These are phyloP conservation scores for Fusarium siculi DNA, from an alignment of 2,329 filamentous ascomycete species.

Conservation along the genomic window DNA sequence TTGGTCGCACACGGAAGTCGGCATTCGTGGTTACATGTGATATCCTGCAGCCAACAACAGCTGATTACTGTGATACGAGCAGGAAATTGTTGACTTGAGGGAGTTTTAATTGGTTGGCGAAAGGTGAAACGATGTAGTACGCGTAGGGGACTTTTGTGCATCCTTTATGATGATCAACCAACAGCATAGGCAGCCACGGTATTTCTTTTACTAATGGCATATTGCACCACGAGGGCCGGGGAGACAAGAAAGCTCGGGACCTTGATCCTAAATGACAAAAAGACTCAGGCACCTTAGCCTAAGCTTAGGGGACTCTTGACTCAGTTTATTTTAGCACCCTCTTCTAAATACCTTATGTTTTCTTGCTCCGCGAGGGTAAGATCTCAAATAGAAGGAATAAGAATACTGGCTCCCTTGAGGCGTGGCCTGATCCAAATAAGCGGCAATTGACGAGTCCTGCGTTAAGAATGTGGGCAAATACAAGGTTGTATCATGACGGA, in stretches of 20 bases:
- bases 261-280: neutral
- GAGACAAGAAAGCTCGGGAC: neutral
- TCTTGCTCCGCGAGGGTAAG: too few species aligned
- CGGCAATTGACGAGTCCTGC: neutral
- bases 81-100: neutral
- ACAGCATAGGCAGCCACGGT: neutral
- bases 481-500: neutral
- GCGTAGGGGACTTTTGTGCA: neutral
- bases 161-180: neutral
- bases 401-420: too few species aligned
- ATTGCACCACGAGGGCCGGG: rapidly evolving
- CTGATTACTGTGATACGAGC: neutral
- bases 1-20: neutral
- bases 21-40: neutral
- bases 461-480: neutral
- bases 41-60: neutral
- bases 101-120: neutral
- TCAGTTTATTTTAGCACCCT: too few species aligned
- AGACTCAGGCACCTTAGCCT: too few species aligned
- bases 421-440: neutral
- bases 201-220: neutral
- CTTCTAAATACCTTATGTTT: too few species aligned
- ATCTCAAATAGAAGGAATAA: too few species aligned
- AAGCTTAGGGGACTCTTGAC: too few species aligned
- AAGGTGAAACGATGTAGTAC: neutral